Evolutionary conservation across 768 basidiomycete species (phyloP).

Genomic region (Auricularia auricula-judae): DNA sequence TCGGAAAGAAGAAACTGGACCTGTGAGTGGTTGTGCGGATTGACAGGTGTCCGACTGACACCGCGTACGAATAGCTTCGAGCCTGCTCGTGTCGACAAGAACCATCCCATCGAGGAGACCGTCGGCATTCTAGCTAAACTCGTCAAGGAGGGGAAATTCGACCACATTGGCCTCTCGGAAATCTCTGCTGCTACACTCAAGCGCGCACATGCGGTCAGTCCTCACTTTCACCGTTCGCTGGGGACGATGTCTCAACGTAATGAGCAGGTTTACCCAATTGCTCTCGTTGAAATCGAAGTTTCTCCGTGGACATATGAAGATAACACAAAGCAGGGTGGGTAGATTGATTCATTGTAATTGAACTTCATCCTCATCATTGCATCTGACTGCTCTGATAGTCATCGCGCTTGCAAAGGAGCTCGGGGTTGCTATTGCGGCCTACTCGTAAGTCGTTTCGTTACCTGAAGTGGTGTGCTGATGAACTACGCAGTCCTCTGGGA

Average conservation of each 20-base stretch:
- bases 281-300: conserved; percentile 56
- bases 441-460: conserved; percentile 29
- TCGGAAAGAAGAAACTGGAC: conserved; percentile 7
- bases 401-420: conserved; percentile 43
- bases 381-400: conserved; percentile 19
- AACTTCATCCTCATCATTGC: neutral
- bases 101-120: conserved; percentile 28
- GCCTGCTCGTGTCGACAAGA: conserved; percentile 35
- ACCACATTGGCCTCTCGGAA: conserved; percentile 51
- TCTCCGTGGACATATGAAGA: conserved; percentile 50
- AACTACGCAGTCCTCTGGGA: conserved; percentile 35
- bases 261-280: conserved; percentile 34
- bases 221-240: too few relatives aligned
- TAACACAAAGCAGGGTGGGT: conserved; percentile 34
- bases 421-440: conserved; percentile 48
- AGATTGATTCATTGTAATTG: neutral
- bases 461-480: neutral
- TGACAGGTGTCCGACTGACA: neutral
- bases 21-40: neutral
- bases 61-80: conserved; percentile 25
- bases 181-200: conserved; percentile 36
- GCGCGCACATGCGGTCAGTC: conserved; percentile 27
- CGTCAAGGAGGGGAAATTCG: conserved; percentile 44
- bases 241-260: neutral
- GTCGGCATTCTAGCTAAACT: conserved; percentile 31